These are phyloP conservation scores for Aspergillus bridgeri DNA, from an alignment of 495 filamentous ascomycete genomes.

Conservation along the genomic window DNA sequence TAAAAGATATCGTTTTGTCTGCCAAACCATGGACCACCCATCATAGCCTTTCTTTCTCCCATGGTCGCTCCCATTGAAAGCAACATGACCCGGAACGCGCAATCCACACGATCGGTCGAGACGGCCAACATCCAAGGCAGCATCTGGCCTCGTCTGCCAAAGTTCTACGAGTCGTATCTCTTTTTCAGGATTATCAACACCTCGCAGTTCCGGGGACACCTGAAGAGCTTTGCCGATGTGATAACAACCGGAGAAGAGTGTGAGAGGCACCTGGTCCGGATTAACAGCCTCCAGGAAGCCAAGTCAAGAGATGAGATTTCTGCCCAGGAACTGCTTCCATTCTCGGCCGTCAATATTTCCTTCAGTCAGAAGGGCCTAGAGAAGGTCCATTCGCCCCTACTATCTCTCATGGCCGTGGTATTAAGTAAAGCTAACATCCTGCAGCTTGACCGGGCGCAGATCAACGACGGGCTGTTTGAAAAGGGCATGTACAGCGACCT, in stretches of 20 bases:
- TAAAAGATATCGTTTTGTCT: no score
- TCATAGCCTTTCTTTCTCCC: no score
- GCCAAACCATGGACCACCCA: no score
- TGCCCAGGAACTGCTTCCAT: not conserved
- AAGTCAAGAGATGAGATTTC: not conserved
- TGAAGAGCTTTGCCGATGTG: conserved; percentile 15
- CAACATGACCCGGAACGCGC: no score
- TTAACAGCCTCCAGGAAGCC: not conserved
- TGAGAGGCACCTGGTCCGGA: conserved; percentile 9
- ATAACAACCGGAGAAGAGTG: conserved; percentile 18
- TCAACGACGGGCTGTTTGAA: no score
- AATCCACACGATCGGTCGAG: no score
- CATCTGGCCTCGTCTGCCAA: conserved; percentile 29
- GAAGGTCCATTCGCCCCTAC: conserved; percentile 16
- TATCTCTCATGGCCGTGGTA: not conserved
- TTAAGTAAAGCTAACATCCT: not conserved
- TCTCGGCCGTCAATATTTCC: conserved; percentile 24
- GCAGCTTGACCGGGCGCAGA: not conserved
- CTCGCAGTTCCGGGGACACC: conserved; percentile 25
- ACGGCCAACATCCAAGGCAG: conserved; percentile 18
- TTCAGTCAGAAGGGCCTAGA: conserved; percentile 29
- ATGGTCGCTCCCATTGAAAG: no score
- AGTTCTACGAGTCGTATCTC: conserved; percentile 26
- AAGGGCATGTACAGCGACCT: no score
- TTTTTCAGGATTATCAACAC: conserved; percentile 30